A percentile compares a stretch with the other conserved stretches of the same genome.
Conservation (phyloP, 495 filamentous ascomycete species). For the Evansstolkia leycettana region DNA sequence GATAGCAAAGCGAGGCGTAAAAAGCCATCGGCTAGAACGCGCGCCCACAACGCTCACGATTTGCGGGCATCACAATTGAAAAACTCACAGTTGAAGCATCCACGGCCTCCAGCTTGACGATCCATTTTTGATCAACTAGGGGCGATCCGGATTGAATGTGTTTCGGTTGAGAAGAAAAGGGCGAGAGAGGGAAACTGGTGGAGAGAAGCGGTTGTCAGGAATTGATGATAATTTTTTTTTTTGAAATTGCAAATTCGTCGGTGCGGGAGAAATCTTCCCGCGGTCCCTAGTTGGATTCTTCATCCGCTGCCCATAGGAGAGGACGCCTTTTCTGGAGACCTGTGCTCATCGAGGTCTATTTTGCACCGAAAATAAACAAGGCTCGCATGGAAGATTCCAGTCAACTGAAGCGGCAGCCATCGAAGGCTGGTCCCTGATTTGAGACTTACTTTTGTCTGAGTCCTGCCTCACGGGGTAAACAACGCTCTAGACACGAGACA, state of each 20-base stretch:
- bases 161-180: no score
- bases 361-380: no score
- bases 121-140: conserved; percentile 30
- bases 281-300: background rate
- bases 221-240: background rate
- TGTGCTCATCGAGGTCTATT: no score
- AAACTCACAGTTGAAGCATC: conserved; percentile 73
- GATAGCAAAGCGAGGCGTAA: background rate
- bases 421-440: no score
- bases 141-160: conserved; percentile 4
- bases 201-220: background rate
- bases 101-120: conserved; percentile 42
- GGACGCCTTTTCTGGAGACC: no score
- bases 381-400: no score
- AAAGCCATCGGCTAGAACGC: background rate
- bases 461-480: no score
- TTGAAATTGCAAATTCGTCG: background rate
- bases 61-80: conserved; percentile 1
- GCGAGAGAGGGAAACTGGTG: conserved; percentile 8
- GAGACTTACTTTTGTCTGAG: no score
- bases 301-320: no score
- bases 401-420: no score
- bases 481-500: no score
- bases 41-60: background rate
- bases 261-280: background rate